Conservation (phyloP, 164 flowering plant species). For the Stephania japonica region DNA sequence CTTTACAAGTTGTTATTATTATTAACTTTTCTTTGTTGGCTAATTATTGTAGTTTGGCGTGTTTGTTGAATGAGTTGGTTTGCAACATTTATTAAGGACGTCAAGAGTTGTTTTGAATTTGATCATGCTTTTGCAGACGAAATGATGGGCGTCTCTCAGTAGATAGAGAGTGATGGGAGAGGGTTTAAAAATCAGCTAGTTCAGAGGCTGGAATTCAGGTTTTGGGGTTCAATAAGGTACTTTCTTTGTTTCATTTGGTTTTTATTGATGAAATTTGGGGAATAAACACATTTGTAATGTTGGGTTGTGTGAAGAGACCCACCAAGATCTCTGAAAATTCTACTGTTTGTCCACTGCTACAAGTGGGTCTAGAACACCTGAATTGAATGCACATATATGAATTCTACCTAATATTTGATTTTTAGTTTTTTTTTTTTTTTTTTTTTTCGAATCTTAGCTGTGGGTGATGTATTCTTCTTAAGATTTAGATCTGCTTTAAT, state of each 20-base stretch:
- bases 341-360: not conserved
- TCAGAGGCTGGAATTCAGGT: conserved; percentile 16
- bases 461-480: not conserved
- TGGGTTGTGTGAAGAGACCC: not conserved
- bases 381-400: not conserved
- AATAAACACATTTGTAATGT: not conserved
- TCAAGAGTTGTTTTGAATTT: too few species aligned
- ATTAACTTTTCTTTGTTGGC: too few species aligned
- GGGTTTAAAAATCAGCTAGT: conserved; percentile 5
- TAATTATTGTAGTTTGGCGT: too few species aligned
- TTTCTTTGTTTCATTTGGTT: not conserved
- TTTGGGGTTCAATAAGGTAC: not conserved
- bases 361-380: not conserved
- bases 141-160: not conserved
- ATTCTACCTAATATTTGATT: too few species aligned
- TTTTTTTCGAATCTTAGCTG: conserved; percentile 15
- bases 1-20: too few species aligned
- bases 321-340: not conserved
- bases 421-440: too few species aligned
- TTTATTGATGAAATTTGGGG: not conserved
- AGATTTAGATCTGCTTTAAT: not conserved
- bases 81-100: not conserved
- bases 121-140: too few species aligned
- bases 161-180: not conserved
- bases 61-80: not conserved